Evolutionary conservation across 2,329 filamentous ascomycete species (phyloP), one percentile per base, ranked within the genome.

Genomic region (Aureobasidium melanogenum): DNA sequence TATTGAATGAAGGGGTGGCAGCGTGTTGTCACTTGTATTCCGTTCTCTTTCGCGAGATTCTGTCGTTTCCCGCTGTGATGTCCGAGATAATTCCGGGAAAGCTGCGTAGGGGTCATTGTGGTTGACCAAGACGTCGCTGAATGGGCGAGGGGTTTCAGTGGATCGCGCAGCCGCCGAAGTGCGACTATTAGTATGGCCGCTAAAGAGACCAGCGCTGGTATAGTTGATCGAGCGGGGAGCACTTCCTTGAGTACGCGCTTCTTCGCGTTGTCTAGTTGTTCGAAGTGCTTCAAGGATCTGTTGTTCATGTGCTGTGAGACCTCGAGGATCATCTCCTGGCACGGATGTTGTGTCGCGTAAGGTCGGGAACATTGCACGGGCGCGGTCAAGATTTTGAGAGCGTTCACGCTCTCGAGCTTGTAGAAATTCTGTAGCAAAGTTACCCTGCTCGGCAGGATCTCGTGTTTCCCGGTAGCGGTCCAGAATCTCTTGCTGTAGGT

Each of bases 221-320:
- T 79, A 79, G 61, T 76, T 77, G 64, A 79, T 74, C 54, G 72
- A 75, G 52, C 72, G 70, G 14, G 76, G 73, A 30, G 65, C 68
- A 26, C 70, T 68, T 15, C 68, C 71, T 34, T 69, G 67, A 51
- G 75, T 71, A 14, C 74, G 69, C n/a, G 70, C 72, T 63, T 77
- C 76, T 51, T 76, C 71, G 19, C 75, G 68, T 56, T 77, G 74
- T 61, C 77, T 68, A 17, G 75, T 74, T 12, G 72, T 76, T 8
- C 76, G 71, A 17, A 80, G 62, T n/a, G 74, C 71, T 55, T 79
- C 76, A 22, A 80, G 67, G 15, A 80, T 74, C 46, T 76, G 74
- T 61, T 77, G 73, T 64, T 80, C 78, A 44, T 76, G 70, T 19
- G 73, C 69, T 15, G 75, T 79, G 47, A 80, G 67, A 2, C 77